These are phyloP conservation scores for Mycocentrospora acerina DNA, from an alignment of 2,329 filamentous ascomycete genomes.

Conservation along the genomic window DNA sequence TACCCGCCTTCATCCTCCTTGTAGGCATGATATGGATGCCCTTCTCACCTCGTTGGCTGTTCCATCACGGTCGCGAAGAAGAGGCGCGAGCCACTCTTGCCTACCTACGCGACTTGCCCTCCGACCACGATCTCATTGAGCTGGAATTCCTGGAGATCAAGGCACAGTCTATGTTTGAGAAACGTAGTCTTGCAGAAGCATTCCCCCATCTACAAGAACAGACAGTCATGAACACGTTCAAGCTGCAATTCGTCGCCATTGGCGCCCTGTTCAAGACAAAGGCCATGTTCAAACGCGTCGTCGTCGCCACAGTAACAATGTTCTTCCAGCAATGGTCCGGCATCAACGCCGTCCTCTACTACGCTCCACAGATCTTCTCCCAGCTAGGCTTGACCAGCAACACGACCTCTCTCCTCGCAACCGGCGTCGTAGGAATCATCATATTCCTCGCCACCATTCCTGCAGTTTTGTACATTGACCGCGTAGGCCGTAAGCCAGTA, in stretches of 20 bases:
- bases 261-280: slow-evolving; percentile 64
- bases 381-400: slow-evolving; percentile 50
- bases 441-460: slow-evolving; percentile 70
- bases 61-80: slow-evolving; percentile 68
- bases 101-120: slow-evolving; percentile 61
- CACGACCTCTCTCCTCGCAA: slow-evolving; percentile 62
- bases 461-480: slow-evolving; percentile 66
- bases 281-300: slow-evolving; percentile 67
- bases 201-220: slow-evolving; percentile 66
- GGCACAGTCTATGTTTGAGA: slow-evolving; percentile 75
- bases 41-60: slow-evolving; percentile 74
- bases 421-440: slow-evolving; percentile 69
- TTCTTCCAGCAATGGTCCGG: slow-evolving; percentile 57
- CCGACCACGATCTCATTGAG: slow-evolving; percentile 67
- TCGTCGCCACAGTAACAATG: slow-evolving; percentile 58
- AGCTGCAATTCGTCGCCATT: slow-evolving; percentile 65
- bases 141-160: slow-evolving; percentile 84
- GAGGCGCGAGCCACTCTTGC: slow-evolving; percentile 67
- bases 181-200: slow-evolving; percentile 63
- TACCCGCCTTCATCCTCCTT: slow-evolving; percentile 66
- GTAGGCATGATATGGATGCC: slow-evolving; percentile 78
- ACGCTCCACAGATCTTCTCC: slow-evolving; percentile 54
- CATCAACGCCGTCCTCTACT: slow-evolving; percentile 51
- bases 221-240: slow-evolving; percentile 59
- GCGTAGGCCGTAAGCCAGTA: slow-evolving; percentile 64